Conservation (phyloP, 2,329 filamentous ascomycete genomes). For the Calycina herbarum region DNA sequence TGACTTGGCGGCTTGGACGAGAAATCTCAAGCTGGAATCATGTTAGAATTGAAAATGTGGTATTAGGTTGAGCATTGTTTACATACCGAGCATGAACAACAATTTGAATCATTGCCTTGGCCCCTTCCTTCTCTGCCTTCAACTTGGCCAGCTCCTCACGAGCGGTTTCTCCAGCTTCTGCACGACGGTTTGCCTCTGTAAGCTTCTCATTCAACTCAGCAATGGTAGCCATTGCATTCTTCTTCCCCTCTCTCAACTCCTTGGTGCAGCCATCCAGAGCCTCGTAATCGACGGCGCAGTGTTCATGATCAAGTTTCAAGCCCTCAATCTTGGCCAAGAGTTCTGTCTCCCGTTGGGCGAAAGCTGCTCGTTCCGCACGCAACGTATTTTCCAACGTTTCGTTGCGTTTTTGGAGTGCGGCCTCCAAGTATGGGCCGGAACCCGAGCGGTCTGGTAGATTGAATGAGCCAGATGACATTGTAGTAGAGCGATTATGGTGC, state of each 20-base stretch:
- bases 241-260: not conserved
- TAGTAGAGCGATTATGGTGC: not conserved
- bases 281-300: not conserved
- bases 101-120: not conserved
- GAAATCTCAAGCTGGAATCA: not conserved
- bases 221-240: not conserved
- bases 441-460: not conserved
- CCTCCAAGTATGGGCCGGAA: not conserved
- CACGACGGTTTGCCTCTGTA: not conserved
- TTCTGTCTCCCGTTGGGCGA: not conserved
- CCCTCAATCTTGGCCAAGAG: not conserved
- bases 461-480: not conserved
- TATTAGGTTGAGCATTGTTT: not conserved
- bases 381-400: not conserved
- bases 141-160: not conserved
- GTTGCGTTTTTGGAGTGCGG: not conserved
- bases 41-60: not conserved
- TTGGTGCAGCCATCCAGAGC: not conserved
- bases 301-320: not conserved
- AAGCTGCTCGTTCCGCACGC: not conserved
- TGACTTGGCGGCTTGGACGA: not conserved
- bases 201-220: not conserved
- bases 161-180: not conserved
- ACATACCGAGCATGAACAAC: slow-evolving; percentile 3
- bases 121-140: not conserved